Evolutionary conservation across 345 rosid genomes (phyloP), one percentile per base, ranked within the genome.

Genomic region (Eucalyptus pauciflora): DNA sequence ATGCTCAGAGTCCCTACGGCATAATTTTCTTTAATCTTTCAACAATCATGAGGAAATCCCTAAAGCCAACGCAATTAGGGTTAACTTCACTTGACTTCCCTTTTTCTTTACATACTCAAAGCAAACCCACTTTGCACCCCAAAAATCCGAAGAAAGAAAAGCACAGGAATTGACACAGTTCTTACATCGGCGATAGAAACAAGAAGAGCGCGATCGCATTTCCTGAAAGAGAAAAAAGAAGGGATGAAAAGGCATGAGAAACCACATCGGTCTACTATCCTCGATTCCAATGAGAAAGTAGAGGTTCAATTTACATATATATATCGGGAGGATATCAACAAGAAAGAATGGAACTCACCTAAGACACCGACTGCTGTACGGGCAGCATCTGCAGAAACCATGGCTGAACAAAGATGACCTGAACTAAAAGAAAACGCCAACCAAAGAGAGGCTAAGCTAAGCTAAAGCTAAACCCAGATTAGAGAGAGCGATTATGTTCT

Each of bases 111-210:
- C 25, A 54, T n/a, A 6, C 69, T 87, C 15, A 50, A 33, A 88
- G 16, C 25, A 50, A 71, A 67, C 6, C 16, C 31, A 45, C 18
- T 49, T 27, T 48, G 37, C 29, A 41, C 60, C 16, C 29, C 46
- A 11, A 76, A 22, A 43, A 43, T 31, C 50, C 79, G 86, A 69
- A 87, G 24, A 50, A 11, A 31, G 37, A 14, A 87, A 20, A 86
- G 12, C 37, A 43, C 88, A 45, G 48, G 48, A 56, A 33, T 41
- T 12, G 33, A 85, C 60, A 67, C 50, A 3, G 80, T 62, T 89
- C 99, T 95, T 95, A 96, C 99, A 90, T 92, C 6, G 99, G 99
- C 29, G 99, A 97, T 87, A 96, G 88, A 93, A 97, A 97, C 92
- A 96, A 79, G 92, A 93, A 92, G 88, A 96, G 92, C 9, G 99